Percentiles rank a stretch among this genome's conserved stretches.
Conservation (phyloP, 805 yeast genomes). For the Lipomyces spencermartinsiae region DNA sequence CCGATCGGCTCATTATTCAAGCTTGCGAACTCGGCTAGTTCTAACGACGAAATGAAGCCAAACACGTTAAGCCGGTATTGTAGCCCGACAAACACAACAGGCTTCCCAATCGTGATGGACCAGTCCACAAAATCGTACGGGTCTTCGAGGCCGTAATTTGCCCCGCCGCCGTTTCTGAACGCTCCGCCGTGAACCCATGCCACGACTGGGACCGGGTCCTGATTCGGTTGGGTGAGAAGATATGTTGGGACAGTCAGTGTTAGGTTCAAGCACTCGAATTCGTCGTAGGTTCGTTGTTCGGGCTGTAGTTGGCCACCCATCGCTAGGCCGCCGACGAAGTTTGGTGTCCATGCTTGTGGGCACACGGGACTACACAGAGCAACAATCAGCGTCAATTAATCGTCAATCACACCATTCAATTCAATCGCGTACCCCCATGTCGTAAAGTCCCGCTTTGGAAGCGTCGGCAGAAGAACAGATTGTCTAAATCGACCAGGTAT, state of each 20-base stretch:
- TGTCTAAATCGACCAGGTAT: slow-evolving; percentile 26
- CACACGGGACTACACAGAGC: slow-evolving; percentile 8
- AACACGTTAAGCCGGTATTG: slow-evolving; percentile 52
- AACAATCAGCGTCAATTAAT: no score
- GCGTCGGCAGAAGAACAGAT: slow-evolving; percentile 12
- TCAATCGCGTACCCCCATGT: slow-evolving; percentile 11
- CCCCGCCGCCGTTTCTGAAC: slow-evolving; percentile 48
- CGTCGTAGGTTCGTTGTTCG: slow-evolving; percentile 15
- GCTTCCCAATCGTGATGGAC: slow-evolving; percentile 38
- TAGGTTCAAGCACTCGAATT: slow-evolving; percentile 26
- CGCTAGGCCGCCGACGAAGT: slow-evolving; percentile 23
- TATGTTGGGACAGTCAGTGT: slow-evolving; percentile 20
- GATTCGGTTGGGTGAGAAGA: slow-evolving; percentile 2
- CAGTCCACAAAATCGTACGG: slow-evolving; percentile 17
- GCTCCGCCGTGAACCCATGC: slow-evolving; percentile 54
- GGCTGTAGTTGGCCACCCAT: slow-evolving; percentile 26
- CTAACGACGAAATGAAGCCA: slow-evolving; percentile 52
- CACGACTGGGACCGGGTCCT: slow-evolving; percentile 21
- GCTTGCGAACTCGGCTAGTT: slow-evolving; percentile 47
- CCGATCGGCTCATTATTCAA: slow-evolving; percentile 32
- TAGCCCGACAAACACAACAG: slow-evolving; percentile 49
- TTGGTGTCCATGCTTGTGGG: slow-evolving; percentile 23
- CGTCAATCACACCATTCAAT: neutral
- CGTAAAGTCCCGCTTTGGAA: slow-evolving; percentile 22
- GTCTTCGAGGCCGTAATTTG: slow-evolving; percentile 34